A percentile compares a stretch with the other conserved stretches of the same genome.
phyloP scores from a whole-genome alignment of 768 basidiomycete species.

The Tricholoma hemisulphureum region DNA sequence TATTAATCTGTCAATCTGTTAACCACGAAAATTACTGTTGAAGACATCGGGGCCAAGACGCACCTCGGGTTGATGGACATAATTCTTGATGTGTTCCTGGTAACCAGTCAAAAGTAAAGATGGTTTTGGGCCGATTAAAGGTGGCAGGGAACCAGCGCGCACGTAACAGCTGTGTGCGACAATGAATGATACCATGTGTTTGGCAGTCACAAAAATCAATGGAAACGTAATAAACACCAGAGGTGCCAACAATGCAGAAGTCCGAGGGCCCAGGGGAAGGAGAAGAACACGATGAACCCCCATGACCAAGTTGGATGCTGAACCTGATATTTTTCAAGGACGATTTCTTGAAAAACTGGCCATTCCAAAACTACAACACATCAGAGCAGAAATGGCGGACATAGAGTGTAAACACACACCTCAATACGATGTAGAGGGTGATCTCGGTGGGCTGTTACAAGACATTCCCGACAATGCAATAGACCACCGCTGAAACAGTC shows the following conservation, averaged over 20 bases:
- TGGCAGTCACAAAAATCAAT: background rate
- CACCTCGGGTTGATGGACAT: slow-evolving; percentile 11
- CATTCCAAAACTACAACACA: no score
- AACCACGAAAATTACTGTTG: background rate
- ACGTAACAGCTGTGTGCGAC: background rate
- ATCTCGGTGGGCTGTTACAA: no score
- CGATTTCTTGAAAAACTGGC: no score
- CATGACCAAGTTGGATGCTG: background rate
- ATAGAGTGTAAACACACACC: no score
- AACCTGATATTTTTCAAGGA: background rate
- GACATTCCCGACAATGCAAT: no score
- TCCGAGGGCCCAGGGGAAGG: background rate
- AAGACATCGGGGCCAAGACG: background rate
- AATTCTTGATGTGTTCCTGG: slow-evolving; percentile 1
- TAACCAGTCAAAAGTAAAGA: slow-evolving; percentile 2
- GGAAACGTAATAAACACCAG: background rate
- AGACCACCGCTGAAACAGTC: no score
- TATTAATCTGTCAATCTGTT: slow-evolving; percentile 14
- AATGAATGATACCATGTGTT: background rate
- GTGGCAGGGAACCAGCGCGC: background rate
- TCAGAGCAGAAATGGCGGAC: no score
- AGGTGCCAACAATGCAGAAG: background rate
- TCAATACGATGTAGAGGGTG: no score
- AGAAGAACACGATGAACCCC: background rate
- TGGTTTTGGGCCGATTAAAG: background rate